phyloP scores from a whole-genome alignment of 2,329 filamentous ascomycete genomes.

The Bipolaris zeicola region DNA sequence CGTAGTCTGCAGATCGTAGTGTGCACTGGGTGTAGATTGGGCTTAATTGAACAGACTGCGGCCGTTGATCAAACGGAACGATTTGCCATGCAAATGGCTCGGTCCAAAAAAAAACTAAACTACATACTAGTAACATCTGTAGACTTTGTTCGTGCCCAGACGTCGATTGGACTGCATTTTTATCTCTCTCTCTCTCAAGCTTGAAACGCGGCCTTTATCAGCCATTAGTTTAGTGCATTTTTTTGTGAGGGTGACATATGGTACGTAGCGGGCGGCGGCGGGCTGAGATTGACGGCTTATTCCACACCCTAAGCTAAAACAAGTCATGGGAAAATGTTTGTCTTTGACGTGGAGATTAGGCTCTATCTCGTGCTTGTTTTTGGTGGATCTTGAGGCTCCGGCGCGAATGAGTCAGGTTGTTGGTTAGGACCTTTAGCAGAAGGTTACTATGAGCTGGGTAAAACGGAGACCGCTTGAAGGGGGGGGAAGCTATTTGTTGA shows the following conservation, averaged over 20 bases:
- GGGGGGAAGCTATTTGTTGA: neutral
- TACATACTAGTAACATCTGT: neutral
- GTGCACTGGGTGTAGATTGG: neutral
- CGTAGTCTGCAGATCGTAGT: conserved; percentile 14
- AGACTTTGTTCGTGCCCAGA: conserved; percentile 3
- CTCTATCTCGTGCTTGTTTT: neutral
- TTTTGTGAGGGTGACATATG: neutral
- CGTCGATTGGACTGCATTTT: neutral
- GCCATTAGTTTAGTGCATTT: conserved; percentile 1
- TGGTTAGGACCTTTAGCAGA: neutral
- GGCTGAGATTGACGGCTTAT: conserved; percentile 1
- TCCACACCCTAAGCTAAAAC: neutral
- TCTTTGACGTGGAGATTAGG: conserved; percentile 1
- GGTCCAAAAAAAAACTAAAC: neutral
- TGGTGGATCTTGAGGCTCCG: neutral
- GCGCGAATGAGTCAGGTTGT: neutral
- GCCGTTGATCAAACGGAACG: conserved; percentile 10
- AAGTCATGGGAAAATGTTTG: neutral
- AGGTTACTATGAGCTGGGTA: conserved; percentile 1
- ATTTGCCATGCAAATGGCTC: conserved; percentile 4
- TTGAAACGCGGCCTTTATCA: conserved; percentile 2
- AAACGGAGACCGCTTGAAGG: neutral
- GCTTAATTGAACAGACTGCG: neutral
- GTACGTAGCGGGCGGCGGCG: neutral
- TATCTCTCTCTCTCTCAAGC: neutral